Conservation (phyloP, 225 moss, liverwort and hornwort species). For the Sphagnum tenellum region DNA sequence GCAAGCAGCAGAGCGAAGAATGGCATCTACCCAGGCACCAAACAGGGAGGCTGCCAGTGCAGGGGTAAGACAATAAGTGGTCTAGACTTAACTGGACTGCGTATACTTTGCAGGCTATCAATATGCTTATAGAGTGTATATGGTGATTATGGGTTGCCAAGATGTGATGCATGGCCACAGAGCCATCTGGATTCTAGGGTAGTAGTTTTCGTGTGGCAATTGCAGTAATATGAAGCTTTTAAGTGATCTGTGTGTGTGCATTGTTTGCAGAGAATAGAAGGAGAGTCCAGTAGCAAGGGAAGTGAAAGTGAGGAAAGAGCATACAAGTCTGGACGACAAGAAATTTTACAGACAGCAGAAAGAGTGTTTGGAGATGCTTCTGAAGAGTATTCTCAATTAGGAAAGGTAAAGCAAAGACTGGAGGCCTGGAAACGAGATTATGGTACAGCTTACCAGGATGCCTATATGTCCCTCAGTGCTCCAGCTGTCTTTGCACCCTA, state of each 20-base stretch:
- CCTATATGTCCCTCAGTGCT: constrained; percentile 82
- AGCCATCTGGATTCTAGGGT: too few relatives aligned
- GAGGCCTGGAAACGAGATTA: constrained; percentile 73
- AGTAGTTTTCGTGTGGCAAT: too few relatives aligned
- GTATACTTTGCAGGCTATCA: too few relatives aligned
- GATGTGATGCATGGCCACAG: too few relatives aligned
- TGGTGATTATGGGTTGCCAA: too few relatives aligned
- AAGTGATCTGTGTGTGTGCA: too few relatives aligned
- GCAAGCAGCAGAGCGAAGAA: constrained; percentile 36
- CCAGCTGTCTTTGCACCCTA: constrained; percentile 89
- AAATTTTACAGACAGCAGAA: constrained; percentile 69
- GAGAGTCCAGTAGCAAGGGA: constrained; percentile 94
- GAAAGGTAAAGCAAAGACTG: constrained; percentile 75
- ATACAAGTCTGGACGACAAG: constrained; percentile 68
- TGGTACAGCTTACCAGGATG: constrained; percentile 79
- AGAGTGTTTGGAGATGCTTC: constrained; percentile 84
- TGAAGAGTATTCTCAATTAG: constrained; percentile 80
- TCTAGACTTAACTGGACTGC: too few relatives aligned
- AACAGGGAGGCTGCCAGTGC: constrained; percentile 52
- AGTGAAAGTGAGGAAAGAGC: constrained; percentile 93
- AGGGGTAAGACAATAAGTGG: constrained; percentile 18
- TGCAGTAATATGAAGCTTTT: too few relatives aligned
- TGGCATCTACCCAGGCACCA: constrained; percentile 15
- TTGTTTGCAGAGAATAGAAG: constrained; percentile 52
- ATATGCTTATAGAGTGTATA: too few relatives aligned